These are phyloP conservation scores for Dactylella cylindrospora DNA, from an alignment of 2,329 filamentous ascomycete genomes.

Conservation along the genomic window DNA sequence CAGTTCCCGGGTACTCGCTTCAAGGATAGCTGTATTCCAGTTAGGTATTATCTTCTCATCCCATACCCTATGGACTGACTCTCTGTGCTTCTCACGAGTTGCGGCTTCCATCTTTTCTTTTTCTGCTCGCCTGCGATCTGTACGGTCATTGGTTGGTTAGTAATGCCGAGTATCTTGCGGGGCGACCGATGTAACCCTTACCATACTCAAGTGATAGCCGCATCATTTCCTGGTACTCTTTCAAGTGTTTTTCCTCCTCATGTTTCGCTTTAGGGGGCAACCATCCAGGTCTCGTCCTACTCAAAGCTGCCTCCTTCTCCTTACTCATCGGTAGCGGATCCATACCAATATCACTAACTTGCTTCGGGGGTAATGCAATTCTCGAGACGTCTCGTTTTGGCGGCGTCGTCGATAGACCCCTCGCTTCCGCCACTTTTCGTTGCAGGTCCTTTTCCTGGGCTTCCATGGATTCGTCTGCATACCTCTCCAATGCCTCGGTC, in stretches of 20 bases:
- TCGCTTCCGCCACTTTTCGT: slow-evolving; percentile 48
- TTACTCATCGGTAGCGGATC: slow-evolving; percentile 81
- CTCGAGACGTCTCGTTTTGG: slow-evolving; percentile 25
- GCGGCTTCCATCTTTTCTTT: slow-evolving; percentile 54
- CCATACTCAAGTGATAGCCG: slow-evolving; percentile 56
- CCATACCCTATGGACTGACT: slow-evolving; percentile 64
- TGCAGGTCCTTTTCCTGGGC: slow-evolving; percentile 58
- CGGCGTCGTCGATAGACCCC: slow-evolving; percentile 23
- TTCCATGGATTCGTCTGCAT: slow-evolving; percentile 64
- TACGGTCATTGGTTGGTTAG: slow-evolving; percentile 6
- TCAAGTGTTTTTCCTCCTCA: slow-evolving; percentile 86
- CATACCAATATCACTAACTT: slow-evolving; percentile 70
- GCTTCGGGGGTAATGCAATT: slow-evolving; percentile 52
- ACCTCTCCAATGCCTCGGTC: slow-evolving; percentile 78
- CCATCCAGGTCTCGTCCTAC: slow-evolving; percentile 79
- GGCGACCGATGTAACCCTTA: slow-evolving; percentile 47
- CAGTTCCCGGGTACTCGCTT: slow-evolving; percentile 70
- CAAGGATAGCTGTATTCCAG: slow-evolving; percentile 70
- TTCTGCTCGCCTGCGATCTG: slow-evolving; percentile 53
- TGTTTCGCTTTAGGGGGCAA: slow-evolving; percentile 82
- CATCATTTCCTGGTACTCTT: slow-evolving; percentile 84
- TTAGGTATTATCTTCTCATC: slow-evolving; percentile 74
- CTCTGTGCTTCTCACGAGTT: slow-evolving; percentile 55
- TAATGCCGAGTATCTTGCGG: background rate
- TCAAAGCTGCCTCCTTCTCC: slow-evolving; percentile 81